Evolutionary conservation across 1,284 basidiomycete species (phyloP).

Genomic region (Ustilago sp.): DNA sequence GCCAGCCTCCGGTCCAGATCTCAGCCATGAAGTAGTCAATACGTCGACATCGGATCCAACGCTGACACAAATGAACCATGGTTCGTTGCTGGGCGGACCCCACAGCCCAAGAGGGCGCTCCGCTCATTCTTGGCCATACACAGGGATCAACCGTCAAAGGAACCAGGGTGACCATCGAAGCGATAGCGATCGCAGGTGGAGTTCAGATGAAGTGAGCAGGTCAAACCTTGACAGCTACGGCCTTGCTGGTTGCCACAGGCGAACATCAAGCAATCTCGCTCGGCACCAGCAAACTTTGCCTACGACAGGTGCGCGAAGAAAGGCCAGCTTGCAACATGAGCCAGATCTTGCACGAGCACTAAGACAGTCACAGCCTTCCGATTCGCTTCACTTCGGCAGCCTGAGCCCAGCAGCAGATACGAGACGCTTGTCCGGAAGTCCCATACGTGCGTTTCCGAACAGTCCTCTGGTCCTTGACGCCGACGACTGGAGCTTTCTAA

Average conservation of each 20-base stretch:
- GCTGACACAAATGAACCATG: background rate
- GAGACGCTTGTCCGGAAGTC: background rate
- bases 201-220: background rate
- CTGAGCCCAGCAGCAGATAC: background rate
- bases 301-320: background rate
- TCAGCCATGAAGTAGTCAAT: no score
- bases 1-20: slow-evolving; percentile 7
- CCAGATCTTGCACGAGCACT: background rate
- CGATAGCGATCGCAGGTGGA: background rate
- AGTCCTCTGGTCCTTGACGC: background rate
- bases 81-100: background rate
- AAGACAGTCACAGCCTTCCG: background rate
- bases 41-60: background rate
- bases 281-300: background rate
- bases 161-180: background rate
- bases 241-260: background rate
- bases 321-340: background rate
- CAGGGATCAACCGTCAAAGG: background rate
- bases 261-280: background rate
- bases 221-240: background rate
- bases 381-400: background rate
- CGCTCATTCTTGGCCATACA: background rate
- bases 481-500: slow-evolving; percentile 12
- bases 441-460: background rate
- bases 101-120: background rate